Evolutionary conservation across 805 yeast genomes (phyloP), one percentile per base, ranked within the genome.

Genomic region (Candida ulmi): DNA sequence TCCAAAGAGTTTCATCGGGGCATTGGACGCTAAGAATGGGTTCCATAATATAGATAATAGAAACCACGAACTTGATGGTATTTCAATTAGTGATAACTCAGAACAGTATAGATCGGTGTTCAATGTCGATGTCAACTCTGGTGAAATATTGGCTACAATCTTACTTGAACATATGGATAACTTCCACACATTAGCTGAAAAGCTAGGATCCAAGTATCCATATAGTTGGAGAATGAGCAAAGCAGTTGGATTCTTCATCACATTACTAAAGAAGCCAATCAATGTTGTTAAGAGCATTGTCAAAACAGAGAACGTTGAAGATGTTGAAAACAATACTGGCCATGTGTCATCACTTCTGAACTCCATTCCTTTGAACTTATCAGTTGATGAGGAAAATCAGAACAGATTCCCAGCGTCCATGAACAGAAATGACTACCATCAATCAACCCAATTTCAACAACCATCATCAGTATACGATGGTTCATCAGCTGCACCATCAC

Each of bases 181-280:
- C 15, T 75, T 73, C 46, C 60, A 64, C 50, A 44, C 54, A 42
- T 35, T 71, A 60, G 48, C 68, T 42, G 57, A 68, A 61, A 65
- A 66, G 30, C 58, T 83, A 27, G 75, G 85, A 17, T 66, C 62
- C 19, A 68, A 77, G 45, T 82, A 80, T 52, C 78, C 76, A 42
- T 80, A 79, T 52, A 83, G 88, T 2, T 78, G 81, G 78, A 72
- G 83, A 58, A 69, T 82, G 54, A 67, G 76, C 28, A 80, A 79
- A 49, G 80, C 84, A 8, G 67, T 68, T 2, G 64, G 65, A 2
- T 68, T 68, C 43, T 68, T 68, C 36, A 58, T 68, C 23, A 63
- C 69, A 1, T 44, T 68, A 24, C 42, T 68, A 35, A 61, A 53
- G 43, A 65, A 56, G 31, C 67, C 61, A 1, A 51, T 54, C 16